phyloP scores from a whole-genome alignment of 2,329 filamentous ascomycete species.

The Clarireedia hainanense region DNA sequence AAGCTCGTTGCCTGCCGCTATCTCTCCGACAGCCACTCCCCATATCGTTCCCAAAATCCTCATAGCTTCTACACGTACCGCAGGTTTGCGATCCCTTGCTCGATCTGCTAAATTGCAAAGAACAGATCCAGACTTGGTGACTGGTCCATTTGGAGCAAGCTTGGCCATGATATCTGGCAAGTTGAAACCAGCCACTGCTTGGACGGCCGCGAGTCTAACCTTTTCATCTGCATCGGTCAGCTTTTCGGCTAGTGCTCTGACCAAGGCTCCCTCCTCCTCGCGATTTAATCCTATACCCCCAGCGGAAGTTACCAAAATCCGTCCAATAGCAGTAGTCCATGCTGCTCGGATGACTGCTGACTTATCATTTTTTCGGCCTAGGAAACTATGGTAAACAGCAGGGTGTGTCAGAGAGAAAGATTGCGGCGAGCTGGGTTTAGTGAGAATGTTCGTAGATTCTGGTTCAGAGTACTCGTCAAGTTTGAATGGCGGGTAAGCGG shows the following conservation, averaged over 20 bases:
- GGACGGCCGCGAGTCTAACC: slow-evolving; percentile 82
- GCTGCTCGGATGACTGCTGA: slow-evolving; percentile 71
- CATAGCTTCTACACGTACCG: slow-evolving; percentile 82
- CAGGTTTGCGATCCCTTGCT: slow-evolving; percentile 75
- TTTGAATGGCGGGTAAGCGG: slow-evolving; percentile 73
- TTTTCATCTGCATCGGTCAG: slow-evolving; percentile 84
- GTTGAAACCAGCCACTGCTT: slow-evolving; percentile 71
- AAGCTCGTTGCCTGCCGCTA: slow-evolving; percentile 72
- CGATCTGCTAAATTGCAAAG: slow-evolving; percentile 78
- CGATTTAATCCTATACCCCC: slow-evolving; percentile 81
- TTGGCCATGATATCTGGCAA: slow-evolving; percentile 77
- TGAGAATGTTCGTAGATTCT: slow-evolving; percentile 55
- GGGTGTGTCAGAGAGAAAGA: slow-evolving; percentile 81
- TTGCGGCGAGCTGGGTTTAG: slow-evolving; percentile 77
- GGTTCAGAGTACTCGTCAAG: slow-evolving; percentile 49
- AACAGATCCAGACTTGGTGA: slow-evolving; percentile 69
- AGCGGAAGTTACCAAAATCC: slow-evolving; percentile 84
- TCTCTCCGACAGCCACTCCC: slow-evolving; percentile 86
- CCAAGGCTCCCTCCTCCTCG: slow-evolving; percentile 69
- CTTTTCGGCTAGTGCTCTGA: slow-evolving; percentile 69
- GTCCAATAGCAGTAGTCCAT: slow-evolving; percentile 77
- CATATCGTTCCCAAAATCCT: slow-evolving; percentile 77
- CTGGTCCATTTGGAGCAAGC: slow-evolving; percentile 66
- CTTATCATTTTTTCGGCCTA: slow-evolving; percentile 82
- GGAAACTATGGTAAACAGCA: slow-evolving; percentile 72